phyloP scores from a whole-genome alignment of 2,329 filamentous ascomycete species.

The Byssochlamys sp. region DNA sequence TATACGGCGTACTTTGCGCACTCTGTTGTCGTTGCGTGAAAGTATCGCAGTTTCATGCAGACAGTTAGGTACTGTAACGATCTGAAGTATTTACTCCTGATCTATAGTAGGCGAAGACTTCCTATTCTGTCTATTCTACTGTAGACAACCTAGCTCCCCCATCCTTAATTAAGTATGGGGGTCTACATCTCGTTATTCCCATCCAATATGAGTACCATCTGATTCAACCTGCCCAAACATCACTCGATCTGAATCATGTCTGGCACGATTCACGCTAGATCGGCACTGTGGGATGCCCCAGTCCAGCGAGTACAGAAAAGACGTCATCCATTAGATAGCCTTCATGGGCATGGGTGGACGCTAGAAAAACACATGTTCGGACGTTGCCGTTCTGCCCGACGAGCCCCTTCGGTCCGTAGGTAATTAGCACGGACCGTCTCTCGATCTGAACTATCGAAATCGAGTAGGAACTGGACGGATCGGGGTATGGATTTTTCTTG shows the following conservation, averaged over 20 bases:
- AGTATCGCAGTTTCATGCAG: too few species aligned
- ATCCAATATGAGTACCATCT: neutral
- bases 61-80: too few species aligned
- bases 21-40: too few species aligned
- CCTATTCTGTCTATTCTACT: too few species aligned
- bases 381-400: neutral
- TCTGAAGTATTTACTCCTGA: too few species aligned
- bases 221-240: neutral
- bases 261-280: neutral
- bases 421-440: neutral
- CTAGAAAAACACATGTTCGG: neutral
- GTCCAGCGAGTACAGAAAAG: neutral
- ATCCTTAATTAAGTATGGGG: neutral
- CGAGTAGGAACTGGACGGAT: too few species aligned
- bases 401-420: neutral
- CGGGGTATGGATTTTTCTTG: too few species aligned
- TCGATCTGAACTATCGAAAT: neutral
- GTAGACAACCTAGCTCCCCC: too few species aligned
- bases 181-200: neutral
- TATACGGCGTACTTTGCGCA: too few species aligned
- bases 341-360: neutral
- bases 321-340: neutral
- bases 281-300: neutral
- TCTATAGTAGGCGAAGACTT: too few species aligned
- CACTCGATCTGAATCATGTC: neutral